A percentile compares a stretch with the other conserved stretches of the same genome.
These are phyloP conservation scores for Dorcoceras hygrometricum DNA, from an alignment of 257 asterid genomes.

Conservation along the genomic window DNA sequence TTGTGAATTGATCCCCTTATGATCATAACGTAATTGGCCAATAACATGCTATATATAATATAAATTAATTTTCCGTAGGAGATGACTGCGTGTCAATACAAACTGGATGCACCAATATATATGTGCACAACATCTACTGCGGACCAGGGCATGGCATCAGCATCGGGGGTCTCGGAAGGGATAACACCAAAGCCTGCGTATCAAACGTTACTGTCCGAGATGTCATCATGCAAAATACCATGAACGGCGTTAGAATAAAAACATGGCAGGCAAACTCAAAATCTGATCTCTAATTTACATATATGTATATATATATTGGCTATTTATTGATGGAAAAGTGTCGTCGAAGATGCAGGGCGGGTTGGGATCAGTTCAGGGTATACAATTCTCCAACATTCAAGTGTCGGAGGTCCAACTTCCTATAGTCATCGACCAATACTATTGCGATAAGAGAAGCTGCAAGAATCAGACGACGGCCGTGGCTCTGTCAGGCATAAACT, in stretches of 20 bases:
- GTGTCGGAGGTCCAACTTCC: conserved; percentile 79
- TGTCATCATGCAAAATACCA: conserved; percentile 53
- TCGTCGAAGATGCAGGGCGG: conserved; percentile 91
- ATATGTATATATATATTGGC: no score
- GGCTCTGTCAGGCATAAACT: conserved; percentile 75
- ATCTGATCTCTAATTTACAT: no score
- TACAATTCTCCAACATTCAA: conserved; percentile 80
- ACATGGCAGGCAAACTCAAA: conserved; percentile 71
- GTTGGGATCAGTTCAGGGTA: conserved; percentile 71
- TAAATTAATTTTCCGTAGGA: conserved; percentile 64
- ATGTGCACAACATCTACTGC: conserved; percentile 62
- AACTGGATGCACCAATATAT: conserved; percentile 77
- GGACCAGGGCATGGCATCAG: conserved; percentile 99
- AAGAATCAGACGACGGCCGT: conserved; percentile 77
- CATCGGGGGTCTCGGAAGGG: conserved; percentile 84
- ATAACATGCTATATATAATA: no score
- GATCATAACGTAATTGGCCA: no score
- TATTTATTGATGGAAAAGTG: no score
- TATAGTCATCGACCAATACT: conserved; percentile 82
- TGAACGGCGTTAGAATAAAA: conserved; percentile 78
- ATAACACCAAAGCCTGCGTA: conserved; percentile 77
- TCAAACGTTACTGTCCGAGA: conserved; percentile 78
- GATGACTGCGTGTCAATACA: conserved; percentile 88
- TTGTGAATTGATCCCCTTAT: no score
- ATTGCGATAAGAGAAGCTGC: conserved; percentile 74